Evolutionary conservation across 257 asterid genomes (phyloP).

Genomic region (Solanum ahanhuiri): DNA sequence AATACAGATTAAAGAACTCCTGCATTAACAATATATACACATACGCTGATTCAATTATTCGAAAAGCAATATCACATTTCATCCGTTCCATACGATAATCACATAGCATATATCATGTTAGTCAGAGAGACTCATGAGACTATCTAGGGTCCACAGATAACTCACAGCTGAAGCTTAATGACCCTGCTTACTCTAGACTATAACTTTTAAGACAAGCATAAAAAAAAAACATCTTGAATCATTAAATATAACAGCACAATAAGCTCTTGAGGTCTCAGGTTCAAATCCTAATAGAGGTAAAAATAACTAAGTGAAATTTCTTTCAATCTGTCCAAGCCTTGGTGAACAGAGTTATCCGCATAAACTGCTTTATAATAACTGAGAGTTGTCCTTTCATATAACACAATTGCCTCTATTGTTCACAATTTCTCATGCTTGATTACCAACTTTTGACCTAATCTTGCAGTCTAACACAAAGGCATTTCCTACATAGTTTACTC

Average conservation of each 20-base stretch:
- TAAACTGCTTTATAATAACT: neutral
- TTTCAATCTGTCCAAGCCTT: too few species aligned
- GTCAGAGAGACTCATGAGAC: neutral
- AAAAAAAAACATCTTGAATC: neutral
- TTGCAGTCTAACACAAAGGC: neutral
- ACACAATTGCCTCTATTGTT: neutral
- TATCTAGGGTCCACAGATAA: neutral
- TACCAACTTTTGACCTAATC: neutral
- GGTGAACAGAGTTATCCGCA: too few species aligned
- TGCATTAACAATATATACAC: constrained; percentile 3
- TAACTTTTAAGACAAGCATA: neutral
- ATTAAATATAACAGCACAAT: neutral
- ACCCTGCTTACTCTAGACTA: neutral
- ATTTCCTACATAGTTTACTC: neutral
- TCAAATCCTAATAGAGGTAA: too few species aligned
- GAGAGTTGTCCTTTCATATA: neutral
- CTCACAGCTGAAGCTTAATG: neutral
- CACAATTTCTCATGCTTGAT: neutral
- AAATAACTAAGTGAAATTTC: too few species aligned
- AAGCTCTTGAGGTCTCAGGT: too few species aligned
- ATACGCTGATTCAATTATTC: neutral
- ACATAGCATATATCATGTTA: neutral
- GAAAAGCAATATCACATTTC: neutral
- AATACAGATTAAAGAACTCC: neutral
- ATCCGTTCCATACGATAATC: neutral